Base-by-base conservation (phyloP, 345 rosid genomes). In the Linum usitatissimum region DNA sequence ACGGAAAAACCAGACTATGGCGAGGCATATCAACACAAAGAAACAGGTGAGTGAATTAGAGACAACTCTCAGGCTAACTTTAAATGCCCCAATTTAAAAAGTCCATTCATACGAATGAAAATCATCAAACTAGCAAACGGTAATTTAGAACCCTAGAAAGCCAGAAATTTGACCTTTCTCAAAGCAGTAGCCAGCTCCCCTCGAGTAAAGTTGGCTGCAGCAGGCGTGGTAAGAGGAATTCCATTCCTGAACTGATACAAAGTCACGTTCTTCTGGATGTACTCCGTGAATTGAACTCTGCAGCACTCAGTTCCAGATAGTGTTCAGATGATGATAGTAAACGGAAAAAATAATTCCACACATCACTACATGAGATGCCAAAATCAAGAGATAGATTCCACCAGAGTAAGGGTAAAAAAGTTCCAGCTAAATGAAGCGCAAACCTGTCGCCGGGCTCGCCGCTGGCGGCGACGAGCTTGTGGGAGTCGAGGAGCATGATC, bases 241-340 rank as follows among this genome's bases (percentile, higher is more conserved):
- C 99, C 96, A 42, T 93, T 93, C 0, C 94, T 81, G 54, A 89
- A 93, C 80, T 93, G 97, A 64, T 93, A 87, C 70, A 93, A 69
- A 23, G 94, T 77, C 73, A 90, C 96, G 78, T 93, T 93, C 86
- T 93, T 93, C 84, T 93, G 97, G 39, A 93, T 81, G 31, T 78
- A 93, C 86, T 93, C 96, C 66, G 97, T 90, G 79, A 93, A 93
- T 72, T 90, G 99, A 75, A 93, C 96, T 66, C 97, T 90, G 69
- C 21, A 60, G 42, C 53, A 34, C 6, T 4, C n/a, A 63, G 60
- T 55, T 45, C 56, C 28, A 0, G 40, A 30, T 28, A 30, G 51
- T 0, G 1, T 19, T 34, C 18, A 58, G 62, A 23, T 30, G 9
- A 45, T 10, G 4, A 45, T 0, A 4, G 14, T 36, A 13, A 2